These are phyloP conservation scores for Fagopyrum tataricum DNA, from an alignment of 148 eudicot species.

Conservation along the genomic window DNA sequence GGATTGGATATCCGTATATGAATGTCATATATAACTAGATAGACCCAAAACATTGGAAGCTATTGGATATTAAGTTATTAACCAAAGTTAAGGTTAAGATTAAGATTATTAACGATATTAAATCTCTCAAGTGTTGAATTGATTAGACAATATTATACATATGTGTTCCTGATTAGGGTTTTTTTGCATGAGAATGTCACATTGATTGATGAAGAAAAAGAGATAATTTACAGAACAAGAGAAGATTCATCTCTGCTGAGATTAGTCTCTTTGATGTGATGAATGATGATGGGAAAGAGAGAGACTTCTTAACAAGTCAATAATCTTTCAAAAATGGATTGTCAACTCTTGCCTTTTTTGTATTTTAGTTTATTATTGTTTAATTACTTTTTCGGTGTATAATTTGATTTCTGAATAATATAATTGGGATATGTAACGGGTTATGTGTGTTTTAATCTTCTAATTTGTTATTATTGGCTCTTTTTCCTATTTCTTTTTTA, in stretches of 20 bases:
- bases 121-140: not conserved
- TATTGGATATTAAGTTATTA: not conserved
- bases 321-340: not conserved
- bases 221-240: not conserved
- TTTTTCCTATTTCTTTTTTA: not conserved
- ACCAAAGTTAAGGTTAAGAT: too few species aligned
- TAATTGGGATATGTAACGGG: too few species aligned
- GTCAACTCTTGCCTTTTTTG: too few species aligned
- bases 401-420: too few species aligned
- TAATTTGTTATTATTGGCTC: not conserved
- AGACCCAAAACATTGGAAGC: not conserved
- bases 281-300: not conserved
- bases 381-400: too few species aligned
- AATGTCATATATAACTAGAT: not conserved
- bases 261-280: not conserved
- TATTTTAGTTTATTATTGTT: too few species aligned
- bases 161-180: not conserved
- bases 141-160: not conserved
- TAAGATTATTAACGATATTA: not conserved
- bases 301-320: not conserved
- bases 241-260: not conserved
- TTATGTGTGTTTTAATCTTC: too few species aligned
- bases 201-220: not conserved
- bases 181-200: not conserved
- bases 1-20: not conserved